Evolutionary conservation across 2,329 filamentous ascomycete species (phyloP).

Genomic region (Colletotrichum chrysophilum): DNA sequence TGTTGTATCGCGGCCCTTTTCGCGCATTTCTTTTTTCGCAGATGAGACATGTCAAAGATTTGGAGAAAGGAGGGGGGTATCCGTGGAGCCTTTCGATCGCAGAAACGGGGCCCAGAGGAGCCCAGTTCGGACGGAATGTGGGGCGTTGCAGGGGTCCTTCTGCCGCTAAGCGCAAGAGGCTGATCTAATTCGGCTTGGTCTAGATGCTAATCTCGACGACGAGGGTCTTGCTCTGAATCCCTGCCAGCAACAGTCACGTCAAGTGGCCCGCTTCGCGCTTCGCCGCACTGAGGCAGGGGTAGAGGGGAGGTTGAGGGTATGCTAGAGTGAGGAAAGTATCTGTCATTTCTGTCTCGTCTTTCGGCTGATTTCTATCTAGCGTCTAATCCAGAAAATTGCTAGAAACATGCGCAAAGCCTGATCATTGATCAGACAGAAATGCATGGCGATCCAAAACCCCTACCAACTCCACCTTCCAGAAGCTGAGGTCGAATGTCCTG

Average conservation of each 20-base stretch:
- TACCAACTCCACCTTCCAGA: neutral
- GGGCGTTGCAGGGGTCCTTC: neutral
- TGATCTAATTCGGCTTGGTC: constrained; percentile 8
- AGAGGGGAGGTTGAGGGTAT: neutral
- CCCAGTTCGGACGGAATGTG: neutral
- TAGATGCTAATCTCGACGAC: constrained; percentile 19
- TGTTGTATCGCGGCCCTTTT: neutral
- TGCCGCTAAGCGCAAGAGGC: neutral
- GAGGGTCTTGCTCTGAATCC: neutral
- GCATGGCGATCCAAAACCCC: neutral
- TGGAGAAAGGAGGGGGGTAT: neutral
- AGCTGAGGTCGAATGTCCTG: neutral
- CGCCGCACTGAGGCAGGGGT: neutral
- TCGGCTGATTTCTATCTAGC: neutral
- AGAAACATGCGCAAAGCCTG: neutral
- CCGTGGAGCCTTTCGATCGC: neutral
- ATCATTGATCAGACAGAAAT: neutral
- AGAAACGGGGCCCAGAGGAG: neutral
- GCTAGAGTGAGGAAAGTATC: neutral
- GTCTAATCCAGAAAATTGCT: neutral
- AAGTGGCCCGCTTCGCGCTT: neutral
- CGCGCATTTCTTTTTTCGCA: neutral
- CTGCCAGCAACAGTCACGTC: neutral
- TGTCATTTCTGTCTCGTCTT: neutral
- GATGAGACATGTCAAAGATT: neutral